A percentile compares a stretch with the other conserved stretches of the same genome.
Conservation (phyloP, 768 basidiomycete genomes). For the Hydnomerulius pinastri region DNA sequence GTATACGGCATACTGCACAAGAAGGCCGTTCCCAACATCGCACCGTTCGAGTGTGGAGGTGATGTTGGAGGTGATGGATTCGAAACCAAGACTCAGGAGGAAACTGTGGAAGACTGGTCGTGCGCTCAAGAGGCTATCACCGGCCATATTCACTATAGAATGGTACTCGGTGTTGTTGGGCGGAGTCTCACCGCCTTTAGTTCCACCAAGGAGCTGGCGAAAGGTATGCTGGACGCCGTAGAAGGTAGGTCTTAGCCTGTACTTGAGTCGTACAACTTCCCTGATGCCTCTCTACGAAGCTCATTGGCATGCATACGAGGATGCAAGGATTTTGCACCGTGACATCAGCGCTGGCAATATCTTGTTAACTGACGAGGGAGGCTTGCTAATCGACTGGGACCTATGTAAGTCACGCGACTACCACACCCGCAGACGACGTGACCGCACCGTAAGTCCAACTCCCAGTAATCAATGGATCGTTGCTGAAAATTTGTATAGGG, state of each 20-base stretch:
- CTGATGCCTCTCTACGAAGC: constrained; percentile 8
- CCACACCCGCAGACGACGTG: not conserved
- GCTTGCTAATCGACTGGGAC: constrained; percentile 32
- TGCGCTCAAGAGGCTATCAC: not conserved
- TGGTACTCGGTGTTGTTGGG: constrained; percentile 3
- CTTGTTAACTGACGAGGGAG: constrained; percentile 15
- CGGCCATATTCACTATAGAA: not conserved
- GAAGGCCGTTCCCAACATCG: constrained; percentile 23
- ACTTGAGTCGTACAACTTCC: constrained; percentile 12
- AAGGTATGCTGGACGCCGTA: constrained; percentile 19
- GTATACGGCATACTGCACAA: constrained; percentile 20
- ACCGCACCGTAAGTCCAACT: not conserved
- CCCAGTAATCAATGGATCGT: not conserved
- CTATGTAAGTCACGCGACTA: constrained; percentile 5
- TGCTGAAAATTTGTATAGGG: constrained; percentile 17
- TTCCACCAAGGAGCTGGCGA: constrained; percentile 12
- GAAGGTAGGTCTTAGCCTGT: not conserved
- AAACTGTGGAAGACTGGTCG: not conserved
- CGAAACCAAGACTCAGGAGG: constrained; percentile 7
- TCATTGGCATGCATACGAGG: constrained; percentile 18
- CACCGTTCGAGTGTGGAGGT: constrained; percentile 28
- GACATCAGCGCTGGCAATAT: constrained; percentile 32
- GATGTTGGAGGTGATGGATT: constrained; percentile 26
- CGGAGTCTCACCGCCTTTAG: not conserved
- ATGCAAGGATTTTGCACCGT: constrained; percentile 22